Evolutionary conservation across 78 protist genomes (phyloP).

Genomic region (slime mould (Dictyostelium discoideum)): DNA sequence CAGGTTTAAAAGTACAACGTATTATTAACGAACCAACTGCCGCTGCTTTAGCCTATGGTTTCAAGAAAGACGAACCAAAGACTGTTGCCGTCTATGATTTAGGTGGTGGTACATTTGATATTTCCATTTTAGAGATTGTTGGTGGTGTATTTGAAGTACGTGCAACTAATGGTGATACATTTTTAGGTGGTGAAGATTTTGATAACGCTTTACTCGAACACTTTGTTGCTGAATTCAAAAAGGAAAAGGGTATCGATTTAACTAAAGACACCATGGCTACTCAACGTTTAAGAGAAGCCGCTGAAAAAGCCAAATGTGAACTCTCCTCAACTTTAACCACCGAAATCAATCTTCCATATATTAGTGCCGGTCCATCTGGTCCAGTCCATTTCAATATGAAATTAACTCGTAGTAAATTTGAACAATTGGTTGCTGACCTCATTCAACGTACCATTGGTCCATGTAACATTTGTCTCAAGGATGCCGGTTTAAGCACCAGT

Average conservation of each 20-base stretch:
- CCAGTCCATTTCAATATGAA: constrained; percentile 96
- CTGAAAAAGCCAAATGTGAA: constrained; percentile 98
- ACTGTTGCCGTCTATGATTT: constrained; percentile 97
- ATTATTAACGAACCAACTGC: constrained; percentile 99
- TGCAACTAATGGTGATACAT: constrained; percentile 98
- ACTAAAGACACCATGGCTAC: constrained; percentile 93
- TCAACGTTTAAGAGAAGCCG: constrained; percentile 98
- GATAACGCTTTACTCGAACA: constrained; percentile 88
- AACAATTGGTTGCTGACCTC: constrained; percentile 89
- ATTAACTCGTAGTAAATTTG: constrained; percentile 94
- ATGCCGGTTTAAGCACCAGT: constrained; percentile 89
- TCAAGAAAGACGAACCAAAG: constrained; percentile 86
- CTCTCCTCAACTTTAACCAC: constrained; percentile 94
- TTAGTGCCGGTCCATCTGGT: constrained; percentile 97
- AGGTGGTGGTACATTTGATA: constrained; percentile 99
- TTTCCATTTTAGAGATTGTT: constrained; percentile 97
- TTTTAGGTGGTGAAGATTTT: constrained; percentile 99
- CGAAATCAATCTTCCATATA: constrained; percentile 98
- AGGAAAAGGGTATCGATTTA: constrained; percentile 87
- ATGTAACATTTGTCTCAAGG: constrained; percentile 95
- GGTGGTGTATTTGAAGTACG: constrained; percentile 99
- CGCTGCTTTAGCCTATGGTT: constrained; percentile 95
- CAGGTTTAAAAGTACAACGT: constrained; percentile 94
- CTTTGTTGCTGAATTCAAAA: constrained; percentile 93
- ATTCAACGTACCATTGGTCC: constrained; percentile 94